Evolutionary conservation across 2,329 filamentous ascomycete species (phyloP).

Genomic region (Trichoderma simmonsii): DNA sequence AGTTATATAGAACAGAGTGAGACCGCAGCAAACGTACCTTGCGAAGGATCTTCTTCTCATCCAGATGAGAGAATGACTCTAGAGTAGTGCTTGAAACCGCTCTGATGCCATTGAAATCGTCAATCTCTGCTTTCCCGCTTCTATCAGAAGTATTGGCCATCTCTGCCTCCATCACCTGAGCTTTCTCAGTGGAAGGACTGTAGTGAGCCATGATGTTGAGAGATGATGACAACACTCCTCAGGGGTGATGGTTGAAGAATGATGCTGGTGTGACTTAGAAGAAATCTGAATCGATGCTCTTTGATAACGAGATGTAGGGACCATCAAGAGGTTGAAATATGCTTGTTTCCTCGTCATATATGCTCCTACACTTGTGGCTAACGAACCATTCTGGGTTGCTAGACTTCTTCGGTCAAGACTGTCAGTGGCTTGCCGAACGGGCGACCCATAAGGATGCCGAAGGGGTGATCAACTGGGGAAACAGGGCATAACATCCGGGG

Average conservation of each 20-base stretch:
- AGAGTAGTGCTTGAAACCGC: background rate
- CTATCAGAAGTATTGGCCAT: background rate
- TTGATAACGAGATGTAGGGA: background rate
- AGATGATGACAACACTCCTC: background rate
- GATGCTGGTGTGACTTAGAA: background rate
- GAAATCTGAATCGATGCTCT: background rate
- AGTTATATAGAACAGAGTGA: background rate
- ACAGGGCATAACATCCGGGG: background rate
- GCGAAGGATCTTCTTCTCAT: conserved; percentile 3
- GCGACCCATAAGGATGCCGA: background rate
- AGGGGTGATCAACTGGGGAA: background rate
- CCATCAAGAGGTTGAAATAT: background rate
- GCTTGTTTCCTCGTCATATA: background rate
- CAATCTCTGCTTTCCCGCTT: background rate
- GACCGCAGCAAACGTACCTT: background rate
- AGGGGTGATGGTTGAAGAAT: background rate
- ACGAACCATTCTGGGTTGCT: background rate
- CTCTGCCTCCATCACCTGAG: background rate
- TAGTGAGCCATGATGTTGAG: background rate
- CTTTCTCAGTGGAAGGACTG: background rate
- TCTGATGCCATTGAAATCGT: background rate
- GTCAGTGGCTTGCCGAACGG: background rate
- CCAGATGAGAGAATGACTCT: background rate
- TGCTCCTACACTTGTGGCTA: background rate
- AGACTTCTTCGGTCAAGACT: background rate